Conservation (phyloP, 768 basidiomycete species). For the Coprinellus micaceus region DNA sequence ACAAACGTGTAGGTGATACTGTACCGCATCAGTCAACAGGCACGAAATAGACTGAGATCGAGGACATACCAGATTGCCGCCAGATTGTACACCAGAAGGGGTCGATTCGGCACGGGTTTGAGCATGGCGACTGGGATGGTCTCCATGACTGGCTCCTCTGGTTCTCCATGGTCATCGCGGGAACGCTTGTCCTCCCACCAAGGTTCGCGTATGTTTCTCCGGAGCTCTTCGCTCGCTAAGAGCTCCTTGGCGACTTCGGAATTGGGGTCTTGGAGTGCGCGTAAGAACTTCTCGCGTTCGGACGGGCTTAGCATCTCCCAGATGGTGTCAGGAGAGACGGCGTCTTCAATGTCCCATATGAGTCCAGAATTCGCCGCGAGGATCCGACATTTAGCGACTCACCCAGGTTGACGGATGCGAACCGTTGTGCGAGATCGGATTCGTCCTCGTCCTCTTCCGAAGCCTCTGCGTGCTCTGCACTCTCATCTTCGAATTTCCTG, state of each 20-base stretch:
- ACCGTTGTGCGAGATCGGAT: slow-evolving; percentile 44
- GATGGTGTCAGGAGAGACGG: slow-evolving; percentile 50
- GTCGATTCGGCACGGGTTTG: slow-evolving; percentile 31
- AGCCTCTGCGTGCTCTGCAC: slow-evolving; percentile 26
- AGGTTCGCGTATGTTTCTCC: slow-evolving; percentile 46
- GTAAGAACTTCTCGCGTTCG: slow-evolving; percentile 59
- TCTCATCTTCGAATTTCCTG: slow-evolving; percentile 68
- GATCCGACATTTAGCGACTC: slow-evolving; percentile 16
- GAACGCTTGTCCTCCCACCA: slow-evolving; percentile 56
- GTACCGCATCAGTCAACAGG: slow-evolving; percentile 6
- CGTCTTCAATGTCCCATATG: slow-evolving; percentile 35
- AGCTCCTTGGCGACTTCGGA: slow-evolving; percentile 59
- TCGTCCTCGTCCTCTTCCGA: slow-evolving; percentile 30
- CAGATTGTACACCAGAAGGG: slow-evolving; percentile 64
- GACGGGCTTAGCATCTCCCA: slow-evolving; percentile 59
- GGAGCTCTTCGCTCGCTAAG: slow-evolving; percentile 53
- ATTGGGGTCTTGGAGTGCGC: slow-evolving; percentile 56
- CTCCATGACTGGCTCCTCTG: slow-evolving; percentile 39
- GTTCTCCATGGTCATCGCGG: slow-evolving; percentile 4
- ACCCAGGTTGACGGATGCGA: slow-evolving; percentile 65
- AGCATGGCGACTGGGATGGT: slow-evolving; percentile 43
- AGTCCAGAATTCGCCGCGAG: background rate
- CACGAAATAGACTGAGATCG: background rate
- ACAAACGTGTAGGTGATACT: slow-evolving; percentile 70
- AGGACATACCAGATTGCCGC: slow-evolving; percentile 59